A percentile compares a stretch with the other conserved stretches of the same genome.
Conservation (phyloP, 2,329 filamentous ascomycete genomes). For the Trichoderma atroviride region DNA sequence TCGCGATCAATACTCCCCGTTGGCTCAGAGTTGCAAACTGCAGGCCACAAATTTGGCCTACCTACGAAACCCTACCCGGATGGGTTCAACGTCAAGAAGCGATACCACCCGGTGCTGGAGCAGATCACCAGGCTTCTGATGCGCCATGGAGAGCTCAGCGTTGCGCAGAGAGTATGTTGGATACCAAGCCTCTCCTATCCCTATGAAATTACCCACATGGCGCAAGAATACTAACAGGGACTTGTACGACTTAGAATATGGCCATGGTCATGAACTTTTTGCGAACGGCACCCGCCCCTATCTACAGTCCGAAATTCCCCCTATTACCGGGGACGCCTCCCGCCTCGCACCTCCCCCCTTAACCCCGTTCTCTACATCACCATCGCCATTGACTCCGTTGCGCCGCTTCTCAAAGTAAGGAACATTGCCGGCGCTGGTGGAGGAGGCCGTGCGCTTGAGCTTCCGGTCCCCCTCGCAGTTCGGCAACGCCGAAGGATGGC, state of each 20-base stretch:
- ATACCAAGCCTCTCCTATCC: background rate
- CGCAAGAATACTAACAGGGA: slow-evolving; percentile 26
- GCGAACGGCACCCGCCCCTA: slow-evolving; percentile 80
- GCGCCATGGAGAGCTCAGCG: slow-evolving; percentile 85
- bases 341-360: slow-evolving; percentile 77
- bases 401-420: slow-evolving; percentile 81
- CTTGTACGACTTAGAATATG: slow-evolving; percentile 68
- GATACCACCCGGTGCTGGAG: slow-evolving; percentile 82
- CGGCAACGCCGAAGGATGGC: slow-evolving; percentile 78
- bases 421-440: slow-evolving; percentile 77
- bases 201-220: background rate
- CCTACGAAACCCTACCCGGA: slow-evolving; percentile 68
- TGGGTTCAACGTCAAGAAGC: slow-evolving; percentile 67
- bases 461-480: slow-evolving; percentile 75
- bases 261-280: slow-evolving; percentile 79
- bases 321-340: slow-evolving; percentile 78
- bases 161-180: slow-evolving; percentile 77
- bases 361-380: slow-evolving; percentile 89
- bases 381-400: slow-evolving; percentile 88
- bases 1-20: slow-evolving; percentile 28
- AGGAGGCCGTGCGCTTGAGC: slow-evolving; percentile 80
- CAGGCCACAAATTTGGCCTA: slow-evolving; percentile 77
- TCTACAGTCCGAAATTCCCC: slow-evolving; percentile 68
- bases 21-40: slow-evolving; percentile 35
- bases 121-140: slow-evolving; percentile 92